Evolutionary conservation across 164 flowering plant species (phyloP).

Genomic region (Magnolia changhungtana): DNA sequence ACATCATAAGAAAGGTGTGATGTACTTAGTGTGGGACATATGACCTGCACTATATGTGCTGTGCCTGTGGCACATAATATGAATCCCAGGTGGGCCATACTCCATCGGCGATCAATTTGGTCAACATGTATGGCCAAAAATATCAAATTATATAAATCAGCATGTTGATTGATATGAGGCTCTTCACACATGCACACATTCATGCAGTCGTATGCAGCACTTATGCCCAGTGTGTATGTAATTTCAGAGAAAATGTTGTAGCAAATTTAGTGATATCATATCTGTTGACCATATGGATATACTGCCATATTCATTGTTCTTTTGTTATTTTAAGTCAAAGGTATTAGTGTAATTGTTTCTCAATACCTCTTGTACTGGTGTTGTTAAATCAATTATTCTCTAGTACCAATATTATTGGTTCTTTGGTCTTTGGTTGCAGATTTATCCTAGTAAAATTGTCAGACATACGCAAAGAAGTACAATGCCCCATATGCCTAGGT

Average conservation of each 20-base stretch:
- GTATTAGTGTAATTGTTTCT: neutral
- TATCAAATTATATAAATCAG: too few species aligned
- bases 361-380: neutral
- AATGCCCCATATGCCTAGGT: conserved; percentile 69
- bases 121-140: neutral
- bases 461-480: conserved; percentile 79
- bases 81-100: too few species aligned
- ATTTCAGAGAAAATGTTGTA: neutral
- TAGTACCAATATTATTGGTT: neutral
- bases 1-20: neutral
- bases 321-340: neutral
- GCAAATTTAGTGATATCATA: neutral
- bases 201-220: neutral
- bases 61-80: too few species aligned
- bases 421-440: conserved; percentile 39
- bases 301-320: neutral
- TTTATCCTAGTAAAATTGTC: conserved; percentile 53
- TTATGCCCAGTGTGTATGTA: neutral
- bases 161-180: neutral
- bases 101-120: too few species aligned
- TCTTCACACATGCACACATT: neutral
- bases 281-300: neutral
- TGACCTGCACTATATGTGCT: too few species aligned
- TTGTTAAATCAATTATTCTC: neutral
- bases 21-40: too few species aligned